A percentile compares a stretch with the other conserved stretches of the same genome.
Conservation (phyloP, 2,329 filamentous ascomycete genomes). For the Sporothrix inflata region DNA sequence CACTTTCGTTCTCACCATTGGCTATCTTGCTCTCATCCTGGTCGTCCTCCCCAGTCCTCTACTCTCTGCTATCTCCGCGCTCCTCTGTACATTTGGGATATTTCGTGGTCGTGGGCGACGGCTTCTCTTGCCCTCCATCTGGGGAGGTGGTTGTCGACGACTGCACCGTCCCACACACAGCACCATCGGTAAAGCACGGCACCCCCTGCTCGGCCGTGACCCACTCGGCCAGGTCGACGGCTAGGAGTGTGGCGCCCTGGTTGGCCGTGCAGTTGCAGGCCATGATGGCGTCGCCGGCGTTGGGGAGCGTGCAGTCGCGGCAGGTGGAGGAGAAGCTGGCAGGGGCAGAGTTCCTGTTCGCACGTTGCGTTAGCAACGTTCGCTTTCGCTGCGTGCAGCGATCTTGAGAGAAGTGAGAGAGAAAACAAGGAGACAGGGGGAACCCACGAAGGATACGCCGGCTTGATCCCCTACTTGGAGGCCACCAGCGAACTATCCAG, state of each 20-base stretch:
- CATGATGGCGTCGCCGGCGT: slow-evolving; percentile 15
- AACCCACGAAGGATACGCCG: slow-evolving; percentile 27
- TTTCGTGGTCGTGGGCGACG: background rate
- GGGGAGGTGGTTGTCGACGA: background rate
- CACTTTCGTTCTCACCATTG: background rate
- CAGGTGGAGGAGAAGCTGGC: slow-evolving; percentile 27
- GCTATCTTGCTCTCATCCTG: background rate
- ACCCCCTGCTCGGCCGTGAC: slow-evolving; percentile 26
- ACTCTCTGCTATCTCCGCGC: too few species aligned
- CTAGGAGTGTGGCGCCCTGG: background rate
- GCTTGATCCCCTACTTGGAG: slow-evolving; percentile 10
- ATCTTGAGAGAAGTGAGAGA: too few species aligned
- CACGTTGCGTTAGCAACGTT: background rate
- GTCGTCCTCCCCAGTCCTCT: too few species aligned
- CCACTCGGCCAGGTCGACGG: slow-evolving; percentile 25
- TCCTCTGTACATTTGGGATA: background rate
- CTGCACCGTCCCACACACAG: slow-evolving; percentile 20
- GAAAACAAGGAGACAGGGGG: too few species aligned
- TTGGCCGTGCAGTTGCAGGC: slow-evolving; percentile 28
- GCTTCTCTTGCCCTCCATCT: background rate
- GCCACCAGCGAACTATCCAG: slow-evolving; percentile 28
- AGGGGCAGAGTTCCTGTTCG: slow-evolving; percentile 22
- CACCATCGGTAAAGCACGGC: slow-evolving; percentile 29
- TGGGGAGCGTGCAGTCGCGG: slow-evolving; percentile 16
- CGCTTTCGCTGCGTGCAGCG: background rate